Base-by-base conservation (phyloP, 2,329 filamentous ascomycete species). In the Fusarium sublunatum region DNA sequence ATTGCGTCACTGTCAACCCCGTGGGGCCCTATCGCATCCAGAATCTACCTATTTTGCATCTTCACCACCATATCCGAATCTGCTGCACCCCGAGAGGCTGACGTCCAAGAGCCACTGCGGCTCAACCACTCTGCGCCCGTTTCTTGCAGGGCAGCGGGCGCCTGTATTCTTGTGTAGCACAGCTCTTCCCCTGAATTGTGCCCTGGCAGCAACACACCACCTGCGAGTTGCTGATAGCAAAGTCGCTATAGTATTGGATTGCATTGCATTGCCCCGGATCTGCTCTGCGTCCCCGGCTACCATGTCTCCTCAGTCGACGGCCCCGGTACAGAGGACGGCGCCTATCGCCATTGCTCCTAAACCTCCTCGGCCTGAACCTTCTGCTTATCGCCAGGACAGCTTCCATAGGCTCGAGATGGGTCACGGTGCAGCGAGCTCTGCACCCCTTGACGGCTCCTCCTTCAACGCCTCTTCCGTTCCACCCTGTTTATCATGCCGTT, bases 401-500 rank as follows among this genome's bases (percentile, higher is more conserved):
- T 71, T 73, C 50, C 77, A 79, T 70, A 78, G 78, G 68, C 77
- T 82, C 66, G 82, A 86, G 64, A 76, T 81, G 53, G 81, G 78
- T 60, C 78, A 81, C 50, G 78, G 79, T 71, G 81, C 81, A 68
- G 77, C 82, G 63, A 81, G 82, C 66, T 71, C 67, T 46, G 69
- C 67, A 31, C 85, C 84, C 15, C 78, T 81, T 39, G 84, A 84
- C 53, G 82, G 81, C 24, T 75, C 74, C 78, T 72, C 73, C 70
- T 73, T 74, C 54, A 72, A 75, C 61, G 73, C 76, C 57, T 77
- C 79, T 48, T 78, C 80, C 57, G 70, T 77, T 55, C 79, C 83
- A 53, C 85, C 88, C 35, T 92, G 90, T 77, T 89, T 92, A 78
- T 86, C 89, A 58, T 95, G 92, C 76, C 83, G 88, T 63, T 83